A percentile compares a stretch with the other conserved stretches of the same genome.
Conservation (phyloP, 148 eudicot genomes). For the Nyssa sinensis region DNA sequence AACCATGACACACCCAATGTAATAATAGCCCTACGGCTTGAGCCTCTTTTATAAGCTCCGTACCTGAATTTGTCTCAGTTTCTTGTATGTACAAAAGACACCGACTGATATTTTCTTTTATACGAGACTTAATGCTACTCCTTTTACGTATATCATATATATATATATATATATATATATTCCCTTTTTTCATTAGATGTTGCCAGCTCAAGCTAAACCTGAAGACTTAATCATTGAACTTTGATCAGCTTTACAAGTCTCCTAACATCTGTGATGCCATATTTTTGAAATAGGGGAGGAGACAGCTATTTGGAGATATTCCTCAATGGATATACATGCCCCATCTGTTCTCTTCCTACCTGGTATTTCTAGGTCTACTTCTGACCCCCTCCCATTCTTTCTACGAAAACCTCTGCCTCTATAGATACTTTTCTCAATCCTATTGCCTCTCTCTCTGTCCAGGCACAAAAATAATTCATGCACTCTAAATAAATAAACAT, state of each 20-base stretch:
- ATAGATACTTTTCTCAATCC: neutral
- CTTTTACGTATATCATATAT: too few species aligned
- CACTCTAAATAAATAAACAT: neutral
- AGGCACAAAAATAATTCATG: neutral
- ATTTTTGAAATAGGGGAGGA: too few species aligned
- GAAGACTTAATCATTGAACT: neutral
- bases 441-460: neutral
- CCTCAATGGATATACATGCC: too few species aligned
- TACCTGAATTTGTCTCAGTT: neutral
- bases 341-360: too few species aligned
- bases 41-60: neutral
- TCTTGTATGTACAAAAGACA: neutral
- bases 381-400: neutral
- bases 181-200: neutral
- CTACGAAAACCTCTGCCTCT: neutral
- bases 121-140: neutral
- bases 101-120: neutral
- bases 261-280: too few species aligned
- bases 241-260: neutral
- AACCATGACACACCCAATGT: slow-evolving; percentile 22
- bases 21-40: neutral
- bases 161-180: too few species aligned
- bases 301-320: too few species aligned
- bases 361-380: too few species aligned
- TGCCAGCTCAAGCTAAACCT: neutral